Evolutionary conservation across 257 asterid species (phyloP), one percentile per base, ranked within the genome.

Genomic region (Nicotiana noctiflora): DNA sequence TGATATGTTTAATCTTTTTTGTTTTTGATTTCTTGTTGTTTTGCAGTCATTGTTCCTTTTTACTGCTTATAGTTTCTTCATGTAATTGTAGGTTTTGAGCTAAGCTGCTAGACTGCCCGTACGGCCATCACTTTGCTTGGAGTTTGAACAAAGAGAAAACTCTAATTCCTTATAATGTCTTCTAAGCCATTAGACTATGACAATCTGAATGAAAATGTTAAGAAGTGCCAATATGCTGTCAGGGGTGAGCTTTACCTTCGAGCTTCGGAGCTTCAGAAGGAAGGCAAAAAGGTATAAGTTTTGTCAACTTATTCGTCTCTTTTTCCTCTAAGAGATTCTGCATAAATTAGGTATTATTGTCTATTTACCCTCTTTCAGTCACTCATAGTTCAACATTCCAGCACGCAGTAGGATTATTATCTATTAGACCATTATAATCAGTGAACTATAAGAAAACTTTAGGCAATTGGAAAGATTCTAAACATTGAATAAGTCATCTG

Each of bases 161-260:
- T 44, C 51, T 63, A 60, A 56, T 72, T 52, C 44, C 76, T 65
- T 79, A 85, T 76, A 84, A 92, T 92, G 97, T 25, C 94, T 68
- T 77, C 90, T 51, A 92, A 86, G 88, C 81, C 98, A 76, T 66
- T 96, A 86, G 98, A 96, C 84, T 94, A 91, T 59, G 98, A 96
- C 64, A 94, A 94, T 80, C 83, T 96, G 95, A 96, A 94, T 62
- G 98, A 94, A 85, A 96, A 96, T 81, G 95, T 96, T 61, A 94
- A 96, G 94, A 94, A 90, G 86, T 93, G 98, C 70, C 98, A 96
- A 84, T 96, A 96, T 85, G 98, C 99, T 77, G 98, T 96, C 82
- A 91, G 99, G 78, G 99, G 99, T 29, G 99, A 96, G 90, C 93
- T 96, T 84, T 96, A 96, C 88, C 99, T 96, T 81, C 98, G 98